phyloP scores from a whole-genome alignment of 306 rosid genomes.

The Trifolium subterraneum region DNA sequence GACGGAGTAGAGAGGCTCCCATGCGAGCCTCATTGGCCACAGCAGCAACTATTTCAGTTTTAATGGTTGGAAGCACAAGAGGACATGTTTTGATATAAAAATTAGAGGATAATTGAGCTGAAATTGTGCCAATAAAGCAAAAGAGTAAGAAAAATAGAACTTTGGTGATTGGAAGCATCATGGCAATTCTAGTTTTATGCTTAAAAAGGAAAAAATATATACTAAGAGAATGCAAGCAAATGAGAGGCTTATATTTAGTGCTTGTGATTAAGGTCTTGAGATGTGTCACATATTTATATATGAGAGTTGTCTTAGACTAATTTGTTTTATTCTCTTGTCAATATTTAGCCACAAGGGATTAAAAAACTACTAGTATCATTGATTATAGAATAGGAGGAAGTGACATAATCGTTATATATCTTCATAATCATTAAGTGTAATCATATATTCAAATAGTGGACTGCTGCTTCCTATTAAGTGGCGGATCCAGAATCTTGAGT shows the following conservation, averaged over 20 bases:
- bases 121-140: constrained; percentile 43
- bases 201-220: not conserved
- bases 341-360: constrained; percentile 13
- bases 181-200: not conserved
- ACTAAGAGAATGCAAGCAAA: not conserved
- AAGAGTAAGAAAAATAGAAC: constrained; percentile 32
- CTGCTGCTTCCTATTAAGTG: too few relatives aligned
- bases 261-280: constrained; percentile 16
- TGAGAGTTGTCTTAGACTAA: not conserved
- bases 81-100: constrained; percentile 64
- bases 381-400: not conserved
- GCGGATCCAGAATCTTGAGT: too few relatives aligned
- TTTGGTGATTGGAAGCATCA: constrained; percentile 15
- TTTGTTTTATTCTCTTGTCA: constrained; percentile 36
- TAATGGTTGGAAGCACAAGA: constrained; percentile 61
- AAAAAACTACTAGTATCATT: not conserved
- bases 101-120: constrained; percentile 62
- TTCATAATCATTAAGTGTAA: too few relatives aligned
- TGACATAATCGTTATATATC: not conserved
- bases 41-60: constrained; percentile 46
- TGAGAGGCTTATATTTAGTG: constrained; percentile 11
- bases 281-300: constrained; percentile 41
- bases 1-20: constrained; percentile 89
- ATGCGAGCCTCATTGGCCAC: constrained; percentile 65
- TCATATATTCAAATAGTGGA: too few relatives aligned